Evolutionary conservation across 2,329 filamentous ascomycete species (phyloP), one percentile per base, ranked within the genome.

Genomic region (Chalaropsis thielavioides): DNA sequence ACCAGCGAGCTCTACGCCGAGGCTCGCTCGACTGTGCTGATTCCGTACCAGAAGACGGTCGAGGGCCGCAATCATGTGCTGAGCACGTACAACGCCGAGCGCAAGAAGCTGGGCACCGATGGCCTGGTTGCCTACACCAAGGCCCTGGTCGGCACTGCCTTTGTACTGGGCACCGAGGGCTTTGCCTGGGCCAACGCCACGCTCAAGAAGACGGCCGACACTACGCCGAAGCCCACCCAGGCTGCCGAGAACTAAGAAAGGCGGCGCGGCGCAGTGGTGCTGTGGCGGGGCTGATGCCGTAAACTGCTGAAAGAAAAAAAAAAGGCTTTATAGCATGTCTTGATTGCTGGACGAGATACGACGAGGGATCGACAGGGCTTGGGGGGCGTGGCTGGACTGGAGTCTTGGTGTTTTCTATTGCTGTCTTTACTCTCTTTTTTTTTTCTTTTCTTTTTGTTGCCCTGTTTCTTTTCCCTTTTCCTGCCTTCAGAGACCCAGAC

Each of bases 1-100:
- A 89, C 88, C 31, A 79, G 81, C 69, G 86, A 89, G 73, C 79
- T 92, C 63, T 84, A 84, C 75, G 79, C 78, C 66, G 82, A 85
- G 17, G 81, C 88, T 70, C 81, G 83, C 72, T 79, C 79, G 70
- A 75, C 85, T 49, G 79, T 86, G 66, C 78, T 82, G 68, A 78
- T 84, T 68, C 88, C 88, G 7, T 75, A 85, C 70, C 82, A 82
- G 71, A 81, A 87, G 70, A 82, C 81, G 24, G 70, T 78, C 19
- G 81, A 85, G 74, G 80, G 82, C 69, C 83, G 81, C 73, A 82
- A 86, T 65, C 83, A 86, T 69, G 78, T 87, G 67, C 71, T 82
- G 64, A 74, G 76, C 64, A 76, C 83, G 66, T 88, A 83, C 73
- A 76, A 76, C 66, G 74, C 77, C 66, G 82, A 87, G 75, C 77